Evolutionary conservation across 768 basidiomycete species (phyloP), one percentile per base, ranked within the genome.

Genomic region (Suillus plorans): DNA sequence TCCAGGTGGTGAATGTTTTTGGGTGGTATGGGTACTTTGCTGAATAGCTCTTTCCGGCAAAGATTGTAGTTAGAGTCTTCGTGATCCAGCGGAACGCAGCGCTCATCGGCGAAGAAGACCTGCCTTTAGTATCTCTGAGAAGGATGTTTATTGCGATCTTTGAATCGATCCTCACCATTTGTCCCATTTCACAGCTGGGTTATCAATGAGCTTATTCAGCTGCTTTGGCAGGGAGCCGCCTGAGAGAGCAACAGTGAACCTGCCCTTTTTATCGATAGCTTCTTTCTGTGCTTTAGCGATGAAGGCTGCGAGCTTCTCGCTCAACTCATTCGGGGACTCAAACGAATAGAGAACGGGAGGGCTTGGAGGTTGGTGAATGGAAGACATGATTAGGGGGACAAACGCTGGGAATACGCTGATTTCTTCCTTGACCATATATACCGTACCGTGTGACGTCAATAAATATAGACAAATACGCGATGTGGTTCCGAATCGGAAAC

Each of bases 21-120:
- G 7, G 66, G 47, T 4, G 92, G 92, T 71, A 97, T 90, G 71
- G 91, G 86, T 28, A 97, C 90, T 69, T 92, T 88, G 66, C 87
- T 86, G 77, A 92, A 94, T 71, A 99, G 86, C 64, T 85, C 81
- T 61, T 86, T 81, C 41, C 76, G 80, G 81, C 91, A 94, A 59
- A 93, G 86, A 18, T 76, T 71, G 81, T 97, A 94, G 77, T 99
- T 99, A 36, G 95, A 97, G 74, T 99, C 97, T 42, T 87, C 82
- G 78, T 97, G 84, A 80, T 97, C 90, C 73, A 97, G 88, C 9
- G 95, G 94, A 28, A 99, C 97, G 66, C 89, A 87, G 62, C 97
- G 92, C 79, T 99, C 97, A 77, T 99, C 97, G 37, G 89, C 94
- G 73, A 97, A 99, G 80, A 91, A 99, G 71, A 99, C 89, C 68